phyloP scores from a whole-genome alignment of 495 filamentous ascomycete species.

The Paragyromitra xinjiangensis region DNA sequence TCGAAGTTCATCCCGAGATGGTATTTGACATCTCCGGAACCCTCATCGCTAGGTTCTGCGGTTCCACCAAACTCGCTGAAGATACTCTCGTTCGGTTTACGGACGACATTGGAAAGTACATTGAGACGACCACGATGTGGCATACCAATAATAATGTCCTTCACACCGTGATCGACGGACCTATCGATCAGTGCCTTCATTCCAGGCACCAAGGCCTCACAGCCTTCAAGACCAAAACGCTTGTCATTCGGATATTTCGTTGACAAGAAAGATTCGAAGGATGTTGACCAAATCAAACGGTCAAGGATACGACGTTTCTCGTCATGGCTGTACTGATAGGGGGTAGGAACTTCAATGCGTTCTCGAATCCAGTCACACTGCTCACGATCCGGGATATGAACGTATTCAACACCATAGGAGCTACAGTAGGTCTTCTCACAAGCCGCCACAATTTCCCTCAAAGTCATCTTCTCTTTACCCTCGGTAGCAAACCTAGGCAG shows the following conservation, averaged over 20 bases:
- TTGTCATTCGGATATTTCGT: slow-evolving; percentile 99
- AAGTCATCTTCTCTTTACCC: slow-evolving; percentile 89
- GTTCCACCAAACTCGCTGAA: slow-evolving; percentile 97
- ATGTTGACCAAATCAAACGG: slow-evolving; percentile 96
- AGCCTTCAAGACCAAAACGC: slow-evolving; percentile 96
- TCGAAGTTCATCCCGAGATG: slow-evolving; percentile 99
- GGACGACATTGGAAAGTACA: slow-evolving; percentile 96
- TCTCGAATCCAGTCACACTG: slow-evolving; percentile 98
- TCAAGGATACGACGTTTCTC: slow-evolving; percentile 98
- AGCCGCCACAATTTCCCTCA: slow-evolving; percentile 89
- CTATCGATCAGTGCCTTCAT: slow-evolving; percentile 99
- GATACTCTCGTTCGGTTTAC: slow-evolving; percentile 98
- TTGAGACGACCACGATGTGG: slow-evolving; percentile 98
- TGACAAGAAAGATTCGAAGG: slow-evolving; percentile 91
- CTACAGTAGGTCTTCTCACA: slow-evolving; percentile 98
- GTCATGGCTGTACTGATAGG: slow-evolving; percentile 94
- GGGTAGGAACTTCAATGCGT: slow-evolving; percentile 89
- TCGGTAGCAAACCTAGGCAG: slow-evolving; percentile 90
- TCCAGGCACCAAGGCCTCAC: slow-evolving; percentile 93
- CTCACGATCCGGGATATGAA: slow-evolving; percentile 96
- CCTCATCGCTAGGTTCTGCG: slow-evolving; percentile 87
- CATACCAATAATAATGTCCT: slow-evolving; percentile 99
- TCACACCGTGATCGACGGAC: slow-evolving; percentile 96
- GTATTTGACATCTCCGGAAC: slow-evolving; percentile 98
- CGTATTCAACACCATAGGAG: slow-evolving; percentile 95